Evolutionary conservation across 495 filamentous ascomycete species (phyloP), one percentile per base, ranked within the genome.

Genomic region (Tuber calosporum): DNA sequence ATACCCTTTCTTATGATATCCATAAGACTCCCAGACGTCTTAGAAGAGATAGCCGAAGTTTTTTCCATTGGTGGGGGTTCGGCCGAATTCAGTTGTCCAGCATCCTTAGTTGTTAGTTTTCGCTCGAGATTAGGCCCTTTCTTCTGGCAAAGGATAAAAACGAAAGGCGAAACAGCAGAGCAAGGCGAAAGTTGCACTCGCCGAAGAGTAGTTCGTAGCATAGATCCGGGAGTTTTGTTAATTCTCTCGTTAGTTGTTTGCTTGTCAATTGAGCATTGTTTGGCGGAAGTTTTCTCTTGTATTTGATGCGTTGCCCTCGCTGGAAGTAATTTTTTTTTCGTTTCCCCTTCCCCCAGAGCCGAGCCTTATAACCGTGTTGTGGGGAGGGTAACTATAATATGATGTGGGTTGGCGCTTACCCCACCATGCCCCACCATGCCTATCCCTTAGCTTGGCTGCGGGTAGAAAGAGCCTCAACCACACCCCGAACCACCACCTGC

Each of bases 181-280:
- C 75, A 70, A 69, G 74, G 73, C 72, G 69, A 71, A 74, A 79
- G 73, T 69, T 74, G 77, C 42, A 71, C 70, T 70, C 76, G 66
- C 43, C 72, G 78, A 74, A 82, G 76, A 79, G 69, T 71, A 78
- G 78, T 81, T 45, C 62, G 75, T 67, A 83, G 79, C 82, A 80
- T 79, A 71, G 68, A 74, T 67, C 69, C 70, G 73, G 77, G 74
- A 19, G 26, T 4, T 62, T 62, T 62, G 13, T 30, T 8, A 53
- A n/a, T 53, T n/a, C 45, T 11, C 22, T 53, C 45, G 45, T 45
- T 45, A 5, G 45, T 53, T 22, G 45, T n/a, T 53, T 53, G 45
- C 8, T 30, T 17, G 26, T 26, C 53, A 62, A 62, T 62, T 62
- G 53, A 13, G 53, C 6, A 34, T 34, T 58, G 26, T 58, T 58